These are phyloP conservation scores for Phytophthora palmivora DNA, from an alignment of 352 stramenopile species.

Conservation along the genomic window DNA sequence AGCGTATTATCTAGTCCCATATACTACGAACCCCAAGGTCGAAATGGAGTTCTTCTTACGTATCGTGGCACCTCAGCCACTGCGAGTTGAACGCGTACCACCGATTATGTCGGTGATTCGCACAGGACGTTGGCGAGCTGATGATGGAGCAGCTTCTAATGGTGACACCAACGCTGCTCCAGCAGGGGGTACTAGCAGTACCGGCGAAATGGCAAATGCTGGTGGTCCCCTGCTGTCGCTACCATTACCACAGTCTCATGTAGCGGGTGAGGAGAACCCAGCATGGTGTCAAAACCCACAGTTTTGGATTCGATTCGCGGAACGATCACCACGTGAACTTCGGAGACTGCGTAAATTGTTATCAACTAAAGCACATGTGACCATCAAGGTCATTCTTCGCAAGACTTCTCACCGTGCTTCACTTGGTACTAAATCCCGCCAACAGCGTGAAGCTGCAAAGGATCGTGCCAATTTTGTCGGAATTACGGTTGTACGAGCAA, in stretches of 20 bases:
- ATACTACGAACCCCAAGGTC: conserved; percentile 80
- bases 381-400: conserved; percentile 75
- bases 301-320: conserved; percentile 76
- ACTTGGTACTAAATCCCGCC: conserved; percentile 48
- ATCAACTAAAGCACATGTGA: conserved; percentile 50
- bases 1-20: conserved; percentile 86
- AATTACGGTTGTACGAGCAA: conserved; percentile 55
- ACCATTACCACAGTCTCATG: conserved; percentile 43
- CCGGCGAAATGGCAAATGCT: conserved; percentile 64
- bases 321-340: conserved; percentile 30
- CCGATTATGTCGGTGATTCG: conserved; percentile 69
- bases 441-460: conserved; percentile 60
- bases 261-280: conserved; percentile 59
- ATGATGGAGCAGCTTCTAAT: conserved; percentile 34
- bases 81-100: conserved; percentile 77
- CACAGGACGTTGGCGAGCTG: conserved; percentile 72
- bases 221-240: conserved; percentile 70
- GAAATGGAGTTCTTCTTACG: conserved; percentile 93
- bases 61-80: conserved; percentile 77
- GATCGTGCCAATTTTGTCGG: conserved; percentile 72
- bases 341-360: conserved; percentile 31
- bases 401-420: conserved; percentile 69
- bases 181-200: conserved; percentile 33
- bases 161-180: conserved; percentile 48
- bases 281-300: conserved; percentile 91